Evolutionary conservation across 371 early-diverging fungal species (phyloP).

Genomic region (Mortierella sp.): DNA sequence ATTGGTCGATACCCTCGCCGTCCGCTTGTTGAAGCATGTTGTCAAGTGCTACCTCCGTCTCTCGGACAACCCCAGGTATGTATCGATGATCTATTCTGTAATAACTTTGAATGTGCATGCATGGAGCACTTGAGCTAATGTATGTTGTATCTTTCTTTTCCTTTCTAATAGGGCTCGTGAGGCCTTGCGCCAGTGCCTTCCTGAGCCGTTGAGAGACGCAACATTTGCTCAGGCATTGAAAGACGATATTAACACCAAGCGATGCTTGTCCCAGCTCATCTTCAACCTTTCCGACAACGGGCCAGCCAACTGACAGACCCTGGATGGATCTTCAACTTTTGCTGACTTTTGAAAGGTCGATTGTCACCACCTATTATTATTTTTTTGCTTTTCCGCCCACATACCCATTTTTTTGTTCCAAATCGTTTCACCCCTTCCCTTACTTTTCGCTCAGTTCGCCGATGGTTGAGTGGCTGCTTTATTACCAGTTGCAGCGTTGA

Average conservation of each 20-base stretch:
- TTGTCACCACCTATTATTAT: neutral
- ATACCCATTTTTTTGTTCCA: constrained; percentile 8
- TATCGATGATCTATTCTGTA: neutral
- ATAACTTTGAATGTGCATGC: neutral
- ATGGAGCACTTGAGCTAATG: neutral
- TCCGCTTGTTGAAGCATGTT: constrained; percentile 94
- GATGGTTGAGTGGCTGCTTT: constrained; percentile 6
- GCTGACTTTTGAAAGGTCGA: neutral
- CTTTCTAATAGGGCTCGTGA: constrained; percentile 78
- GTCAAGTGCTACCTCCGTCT: constrained; percentile 96
- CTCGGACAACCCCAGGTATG: constrained; percentile 91
- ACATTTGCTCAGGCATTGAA: constrained; percentile 85
- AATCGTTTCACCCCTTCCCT: neutral
- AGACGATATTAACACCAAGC: constrained; percentile 88
- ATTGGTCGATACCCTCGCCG: constrained; percentile 88
- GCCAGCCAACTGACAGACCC: constrained; percentile 16
- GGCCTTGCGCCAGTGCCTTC: constrained; percentile 90
- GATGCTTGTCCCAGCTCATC: constrained; percentile 77
- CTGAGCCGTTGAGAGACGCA: constrained; percentile 85
- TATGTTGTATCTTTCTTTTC: neutral
- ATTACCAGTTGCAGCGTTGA: neutral
- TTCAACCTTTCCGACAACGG: constrained; percentile 72
- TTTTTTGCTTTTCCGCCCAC: constrained; percentile 16
- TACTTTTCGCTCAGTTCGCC: neutral
- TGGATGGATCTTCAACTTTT: neutral